Evolutionary conservation across 2,329 filamentous ascomycete species (phyloP), one percentile per base, ranked within the genome.

Genomic region (Cordyceps javanica): DNA sequence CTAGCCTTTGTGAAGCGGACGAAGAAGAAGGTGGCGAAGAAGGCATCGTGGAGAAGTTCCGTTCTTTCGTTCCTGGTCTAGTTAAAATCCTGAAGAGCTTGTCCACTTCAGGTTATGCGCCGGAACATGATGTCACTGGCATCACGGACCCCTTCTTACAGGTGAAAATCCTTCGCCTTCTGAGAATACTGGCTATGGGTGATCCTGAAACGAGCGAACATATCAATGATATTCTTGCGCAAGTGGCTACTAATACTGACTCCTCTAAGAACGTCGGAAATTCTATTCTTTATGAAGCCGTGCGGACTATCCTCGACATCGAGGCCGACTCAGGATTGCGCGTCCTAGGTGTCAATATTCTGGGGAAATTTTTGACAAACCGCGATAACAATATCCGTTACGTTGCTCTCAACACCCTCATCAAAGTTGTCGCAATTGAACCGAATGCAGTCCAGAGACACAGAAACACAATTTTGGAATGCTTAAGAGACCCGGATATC

Each of bases 341-440:
- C 52, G 94, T 99, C 23, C 81, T 99, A 26, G 94, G 94, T 67
- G 94, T 99, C 65, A 99, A 99, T 70, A 99, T 99, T 63, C 83
- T 99, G 25, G 94, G 95, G 70, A 99, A 97, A 71, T 99, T 99
- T 75, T 76, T 99, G 61, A 88, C 92, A n/a, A 99, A 99, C 77
- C 87, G 93, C 65, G 94, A 99, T 74, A 99, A 99, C 79, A 99
- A 99, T 70, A 99, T 99, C 67, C 88, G 94, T 72, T 99, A 99
- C 69, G 94, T 99, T 53, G 94, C 94, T 19, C 79, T 99, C 53
- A 99, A 99, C 73, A 99, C 94, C 0, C 78, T 99, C 51, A 95
- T 97, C 75, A 97, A 97, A 74, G 94, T 99, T 19, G 94, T 99
- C 48, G 94, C 94, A 4, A 92, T 99, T 50, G 94, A 99, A 71